These are phyloP conservation scores for Ettlia oleoabundans DNA, from an alignment of 139 green algal genomes.

Conservation along the genomic window DNA sequence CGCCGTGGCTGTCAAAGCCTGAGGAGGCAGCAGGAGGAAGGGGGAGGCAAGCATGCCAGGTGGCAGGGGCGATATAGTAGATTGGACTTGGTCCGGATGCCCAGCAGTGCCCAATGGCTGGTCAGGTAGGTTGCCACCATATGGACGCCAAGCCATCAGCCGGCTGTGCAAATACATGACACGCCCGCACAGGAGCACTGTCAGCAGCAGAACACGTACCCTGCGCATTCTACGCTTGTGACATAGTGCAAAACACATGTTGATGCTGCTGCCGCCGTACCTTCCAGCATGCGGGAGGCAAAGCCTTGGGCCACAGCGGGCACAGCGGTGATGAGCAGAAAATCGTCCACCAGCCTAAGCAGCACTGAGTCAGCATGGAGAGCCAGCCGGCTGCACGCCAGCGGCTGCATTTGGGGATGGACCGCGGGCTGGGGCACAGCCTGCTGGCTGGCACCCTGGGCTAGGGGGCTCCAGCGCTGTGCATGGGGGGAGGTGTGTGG, in stretches of 20 bases:
- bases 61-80: no score
- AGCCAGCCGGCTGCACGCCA: slow-evolving; percentile 4
- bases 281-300: slow-evolving; percentile 46
- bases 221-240: background rate
- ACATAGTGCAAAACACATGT: no score
- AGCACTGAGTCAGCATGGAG: slow-evolving; percentile 56
- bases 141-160: no score
- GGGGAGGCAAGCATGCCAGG: background rate
- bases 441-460: background rate
- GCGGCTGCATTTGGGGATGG: background rate
- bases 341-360: slow-evolving; percentile 89
- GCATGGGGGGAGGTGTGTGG: background rate
- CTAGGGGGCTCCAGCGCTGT: background rate
- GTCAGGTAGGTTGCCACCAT: no score
- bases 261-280: slow-evolving; percentile 5
- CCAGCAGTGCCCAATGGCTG: no score
- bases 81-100: no score
- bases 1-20: slow-evolving; percentile 78
- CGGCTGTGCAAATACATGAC: no score
- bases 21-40: background rate
- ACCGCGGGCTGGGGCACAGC: background rate
- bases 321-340: slow-evolving; percentile 77
- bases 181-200: no score
- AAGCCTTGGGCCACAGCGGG: slow-evolving; percentile 67
- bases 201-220: background rate